Base-by-base conservation (phyloP, 441 rosid genomes). In the Hypseocharis bilobata region DNA sequence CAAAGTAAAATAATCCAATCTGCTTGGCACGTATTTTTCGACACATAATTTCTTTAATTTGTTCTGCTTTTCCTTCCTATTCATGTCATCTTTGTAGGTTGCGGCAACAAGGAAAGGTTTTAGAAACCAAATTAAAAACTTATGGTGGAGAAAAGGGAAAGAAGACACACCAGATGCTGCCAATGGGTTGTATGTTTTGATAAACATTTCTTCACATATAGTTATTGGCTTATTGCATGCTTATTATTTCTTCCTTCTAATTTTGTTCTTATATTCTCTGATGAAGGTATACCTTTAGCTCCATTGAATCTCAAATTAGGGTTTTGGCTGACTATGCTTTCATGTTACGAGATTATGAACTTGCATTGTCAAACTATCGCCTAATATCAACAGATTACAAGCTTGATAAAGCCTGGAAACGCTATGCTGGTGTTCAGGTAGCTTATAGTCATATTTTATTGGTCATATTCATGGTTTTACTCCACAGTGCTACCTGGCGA, bases 61-160 rank as follows among this genome's bases (percentile, higher is more conserved):
- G 63, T 40, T 17, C 25, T 75, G 28, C 26, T 26, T 45, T 65
- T 23, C 25, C n/a, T 51, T 29, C 25, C 49, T 29, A 56, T 77
- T 70, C 47, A 63, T 76, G 71, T 68, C 63, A 45, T 61, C 70
- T 54, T 72, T 58, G 30, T 75, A 94, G 99, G 86, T 94, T 72
- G 86, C 98, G 77, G 88, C 94, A 40, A 88, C 96, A 55, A 86
- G 99, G 85, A 94, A 86, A 85, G 99, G 98, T 58, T 88, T 94
- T 69, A 82, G 82, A 85, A 94, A 94, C 81, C 98, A 91, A 78
- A 76, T 94, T 16, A 91, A 91, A 78, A 94, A 89, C 73, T 83
- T 94, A 34, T 94, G 99, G 99, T 94, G 98, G 98, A 89, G 99
- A 80, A 94, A 91, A 86, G 99, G 96, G 69, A 94, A 91, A 86